Evolutionary conservation across 2,329 filamentous ascomycete species (phyloP).

Genomic region (Neofusicoccum sp.): DNA sequence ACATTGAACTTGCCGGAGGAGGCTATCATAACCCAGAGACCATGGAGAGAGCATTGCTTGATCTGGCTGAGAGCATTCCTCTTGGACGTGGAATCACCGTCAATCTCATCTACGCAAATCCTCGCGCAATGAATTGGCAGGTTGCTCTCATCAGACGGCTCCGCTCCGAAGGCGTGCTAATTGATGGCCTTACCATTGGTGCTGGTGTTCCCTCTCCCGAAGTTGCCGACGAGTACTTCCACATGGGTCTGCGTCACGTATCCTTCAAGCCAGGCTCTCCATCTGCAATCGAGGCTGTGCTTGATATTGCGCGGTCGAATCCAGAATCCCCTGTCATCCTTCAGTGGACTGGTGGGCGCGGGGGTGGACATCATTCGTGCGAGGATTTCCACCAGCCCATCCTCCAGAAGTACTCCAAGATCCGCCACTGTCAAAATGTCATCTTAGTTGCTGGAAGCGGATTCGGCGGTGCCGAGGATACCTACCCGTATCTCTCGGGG

Average conservation of each 20-base stretch:
- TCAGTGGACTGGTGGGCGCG: slow-evolving; percentile 94
- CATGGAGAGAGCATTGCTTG: slow-evolving; percentile 81
- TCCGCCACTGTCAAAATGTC: slow-evolving; percentile 83
- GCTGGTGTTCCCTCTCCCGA: slow-evolving; percentile 93
- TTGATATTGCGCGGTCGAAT: slow-evolving; percentile 92
- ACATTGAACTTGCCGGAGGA: slow-evolving; percentile 86
- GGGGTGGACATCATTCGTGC: slow-evolving; percentile 91
- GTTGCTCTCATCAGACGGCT: slow-evolving; percentile 82
- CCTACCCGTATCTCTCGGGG: slow-evolving; percentile 90
- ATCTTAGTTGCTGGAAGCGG: slow-evolving; percentile 89
- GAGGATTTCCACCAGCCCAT: slow-evolving; percentile 96
- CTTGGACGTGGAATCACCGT: slow-evolving; percentile 85
- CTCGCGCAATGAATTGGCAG: slow-evolving; percentile 88
- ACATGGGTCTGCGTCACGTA: slow-evolving; percentile 89
- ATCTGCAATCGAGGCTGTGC: slow-evolving; percentile 84
- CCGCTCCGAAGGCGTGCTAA: slow-evolving; percentile 82
- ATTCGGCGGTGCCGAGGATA: slow-evolving; percentile 87
- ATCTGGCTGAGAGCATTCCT: slow-evolving; percentile 83
- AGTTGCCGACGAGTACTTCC: slow-evolving; percentile 90
- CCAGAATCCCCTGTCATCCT: slow-evolving; percentile 89
- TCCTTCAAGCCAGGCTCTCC: slow-evolving; percentile 93
- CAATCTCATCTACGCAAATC: slow-evolving; percentile 91
- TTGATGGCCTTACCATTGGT: slow-evolving; percentile 90
- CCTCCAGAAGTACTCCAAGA: slow-evolving; percentile 86
- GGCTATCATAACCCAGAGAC: slow-evolving; percentile 83